Evolutionary conservation across 2,329 filamentous ascomycete genomes (phyloP).

Genomic region (Cordyceps javanica): DNA sequence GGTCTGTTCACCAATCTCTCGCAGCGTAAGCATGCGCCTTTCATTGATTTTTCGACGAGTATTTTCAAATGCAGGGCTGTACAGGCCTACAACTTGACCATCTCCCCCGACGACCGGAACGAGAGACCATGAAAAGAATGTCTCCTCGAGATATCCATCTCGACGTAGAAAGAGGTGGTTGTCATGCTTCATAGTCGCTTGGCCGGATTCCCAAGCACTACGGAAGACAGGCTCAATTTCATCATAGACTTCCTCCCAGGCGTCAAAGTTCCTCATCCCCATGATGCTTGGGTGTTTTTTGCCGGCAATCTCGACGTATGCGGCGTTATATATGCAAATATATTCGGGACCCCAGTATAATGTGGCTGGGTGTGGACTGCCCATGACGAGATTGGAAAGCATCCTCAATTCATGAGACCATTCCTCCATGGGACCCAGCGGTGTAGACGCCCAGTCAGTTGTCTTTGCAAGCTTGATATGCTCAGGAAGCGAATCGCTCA

Average conservation of each 20-base stretch:
- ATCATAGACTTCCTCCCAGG: constrained; percentile 71
- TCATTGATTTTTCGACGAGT: constrained; percentile 73
- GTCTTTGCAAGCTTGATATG: constrained; percentile 70
- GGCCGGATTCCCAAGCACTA: constrained; percentile 61
- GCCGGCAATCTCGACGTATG: constrained; percentile 64
- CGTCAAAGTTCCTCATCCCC: constrained; percentile 62
- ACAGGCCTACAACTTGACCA: constrained; percentile 67
- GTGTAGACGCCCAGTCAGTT: constrained; percentile 66
- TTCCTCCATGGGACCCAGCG: constrained; percentile 66
- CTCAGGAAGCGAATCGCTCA: constrained; percentile 55
- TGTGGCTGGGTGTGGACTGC: constrained; percentile 65
- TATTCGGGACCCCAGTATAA: constrained; percentile 74
- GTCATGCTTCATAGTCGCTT: constrained; percentile 80
- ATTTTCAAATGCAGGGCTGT: constrained; percentile 78
- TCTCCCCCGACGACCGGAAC: constrained; percentile 71
- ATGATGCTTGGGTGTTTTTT: constrained; percentile 72
- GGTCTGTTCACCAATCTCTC: constrained; percentile 71
- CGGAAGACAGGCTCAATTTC: constrained; percentile 63
- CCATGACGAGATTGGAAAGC: constrained; percentile 80
- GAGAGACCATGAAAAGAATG: constrained; percentile 78
- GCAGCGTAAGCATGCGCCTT: constrained; percentile 69
- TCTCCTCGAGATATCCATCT: constrained; percentile 66
- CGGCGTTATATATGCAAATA: constrained; percentile 66
- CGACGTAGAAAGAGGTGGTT: constrained; percentile 68
- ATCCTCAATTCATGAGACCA: constrained; percentile 68